phyloP scores from a whole-genome alignment of 805 yeast species.

The Saccharomycopsis sp. region DNA sequence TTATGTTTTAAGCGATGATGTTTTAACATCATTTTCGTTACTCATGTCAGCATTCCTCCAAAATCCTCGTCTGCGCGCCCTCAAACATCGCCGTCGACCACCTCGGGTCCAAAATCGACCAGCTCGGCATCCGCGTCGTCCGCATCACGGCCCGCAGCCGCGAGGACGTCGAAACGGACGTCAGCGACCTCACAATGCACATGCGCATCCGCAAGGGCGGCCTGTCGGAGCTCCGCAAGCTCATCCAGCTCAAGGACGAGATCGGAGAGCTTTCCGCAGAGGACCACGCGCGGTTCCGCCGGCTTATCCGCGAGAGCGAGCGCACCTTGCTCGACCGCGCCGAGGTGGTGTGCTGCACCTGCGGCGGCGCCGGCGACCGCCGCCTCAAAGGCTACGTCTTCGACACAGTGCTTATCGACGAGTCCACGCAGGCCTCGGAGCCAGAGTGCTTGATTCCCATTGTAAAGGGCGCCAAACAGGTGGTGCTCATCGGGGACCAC shows the following conservation, averaged over 20 bases:
- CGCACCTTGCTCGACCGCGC: slow-evolving; percentile 43
- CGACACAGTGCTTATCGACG: slow-evolving; percentile 81
- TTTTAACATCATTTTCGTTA: too few relatives aligned
- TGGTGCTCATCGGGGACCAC: slow-evolving; percentile 89
- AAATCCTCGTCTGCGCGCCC: slow-evolving; percentile 86
- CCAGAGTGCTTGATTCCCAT: slow-evolving; percentile 89
- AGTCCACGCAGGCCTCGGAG: slow-evolving; percentile 89
- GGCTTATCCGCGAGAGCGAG: slow-evolving; percentile 43
- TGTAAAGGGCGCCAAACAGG: slow-evolving; percentile 83
- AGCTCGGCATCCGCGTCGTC: slow-evolving; percentile 70
- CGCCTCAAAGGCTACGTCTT: slow-evolving; percentile 52
- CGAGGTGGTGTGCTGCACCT: slow-evolving; percentile 83
- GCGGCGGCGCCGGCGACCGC: slow-evolving; percentile 85
- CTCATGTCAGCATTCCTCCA: too few relatives aligned
- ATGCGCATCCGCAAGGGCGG: slow-evolving; percentile 42
- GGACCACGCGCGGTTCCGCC: slow-evolving; percentile 43
- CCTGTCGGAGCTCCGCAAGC: slow-evolving; percentile 50
- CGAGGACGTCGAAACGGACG: slow-evolving; percentile 71
- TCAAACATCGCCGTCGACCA: slow-evolving; percentile 95
- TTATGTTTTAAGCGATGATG: too few relatives aligned
- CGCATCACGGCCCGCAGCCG: slow-evolving; percentile 70
- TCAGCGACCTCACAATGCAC: slow-evolving; percentile 52
- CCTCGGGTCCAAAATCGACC: slow-evolving; percentile 63
- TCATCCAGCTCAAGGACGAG: slow-evolving; percentile 52
- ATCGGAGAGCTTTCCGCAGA: slow-evolving; percentile 57